phyloP scores from a whole-genome alignment of 2,329 filamentous ascomycete genomes.

The Zymoseptoria brevis region DNA sequence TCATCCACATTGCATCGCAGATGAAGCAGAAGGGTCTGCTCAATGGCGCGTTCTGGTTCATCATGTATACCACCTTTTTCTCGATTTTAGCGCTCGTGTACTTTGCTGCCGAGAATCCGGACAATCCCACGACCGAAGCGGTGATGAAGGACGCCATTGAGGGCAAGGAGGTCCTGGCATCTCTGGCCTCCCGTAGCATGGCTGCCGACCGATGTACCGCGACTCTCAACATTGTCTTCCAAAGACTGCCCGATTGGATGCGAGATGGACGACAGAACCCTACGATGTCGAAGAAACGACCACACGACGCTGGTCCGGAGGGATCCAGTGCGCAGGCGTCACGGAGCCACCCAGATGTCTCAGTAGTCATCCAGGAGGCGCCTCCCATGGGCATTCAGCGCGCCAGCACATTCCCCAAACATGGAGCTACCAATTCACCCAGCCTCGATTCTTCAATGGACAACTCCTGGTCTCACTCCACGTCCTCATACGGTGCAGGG shows the following conservation, averaged over 20 bases:
- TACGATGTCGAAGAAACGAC: conserved; percentile 41
- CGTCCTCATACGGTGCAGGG: conserved; percentile 20
- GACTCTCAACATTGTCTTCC: conserved; percentile 72
- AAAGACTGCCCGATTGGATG: conserved; percentile 59
- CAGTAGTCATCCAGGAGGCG: conserved; percentile 8
- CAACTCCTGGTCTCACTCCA: conserved; percentile 17
- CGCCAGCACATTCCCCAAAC: conserved; percentile 23
- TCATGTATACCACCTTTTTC: conserved; percentile 77
- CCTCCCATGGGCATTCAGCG: conserved; percentile 10
- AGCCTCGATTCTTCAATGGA: conserved; percentile 3
- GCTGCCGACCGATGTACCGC: conserved; percentile 79
- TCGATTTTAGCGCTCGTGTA: conserved; percentile 72
- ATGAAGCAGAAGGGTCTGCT: conserved; percentile 67
- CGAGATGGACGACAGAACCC: conserved; percentile 41
- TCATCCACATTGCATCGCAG: conserved; percentile 70
- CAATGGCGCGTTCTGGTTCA: conserved; percentile 81
- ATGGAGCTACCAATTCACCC: conserved; percentile 9
- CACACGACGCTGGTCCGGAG: conserved; percentile 24
- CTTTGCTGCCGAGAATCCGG: conserved; percentile 71
- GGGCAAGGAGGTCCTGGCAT: conserved; percentile 73
- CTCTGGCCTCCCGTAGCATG: conserved; percentile 73
- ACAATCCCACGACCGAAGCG: conserved; percentile 65
- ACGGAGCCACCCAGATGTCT: conserved; percentile 25
- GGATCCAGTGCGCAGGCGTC: conserved; percentile 7
- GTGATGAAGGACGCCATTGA: conserved; percentile 78